These are phyloP conservation scores for Macrophomina pseudophaseolina DNA, from an alignment of 2,329 filamentous ascomycete genomes.

Conservation along the genomic window DNA sequence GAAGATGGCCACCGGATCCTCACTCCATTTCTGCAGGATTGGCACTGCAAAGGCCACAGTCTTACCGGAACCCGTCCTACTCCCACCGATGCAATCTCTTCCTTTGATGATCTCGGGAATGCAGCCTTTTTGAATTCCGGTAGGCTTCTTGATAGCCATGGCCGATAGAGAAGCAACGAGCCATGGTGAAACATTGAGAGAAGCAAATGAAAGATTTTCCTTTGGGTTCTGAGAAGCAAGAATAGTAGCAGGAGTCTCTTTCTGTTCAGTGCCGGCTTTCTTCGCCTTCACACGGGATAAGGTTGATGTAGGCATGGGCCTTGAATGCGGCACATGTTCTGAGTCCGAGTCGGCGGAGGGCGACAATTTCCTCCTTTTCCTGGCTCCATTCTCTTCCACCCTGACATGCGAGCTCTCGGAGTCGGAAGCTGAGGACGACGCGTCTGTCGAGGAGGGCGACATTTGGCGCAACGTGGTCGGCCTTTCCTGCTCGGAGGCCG, in stretches of 20 bases:
- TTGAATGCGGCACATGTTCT: conserved; percentile 29
- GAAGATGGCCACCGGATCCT: conserved; percentile 91
- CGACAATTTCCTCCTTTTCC: conserved; percentile 45
- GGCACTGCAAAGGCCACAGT: conserved; percentile 95
- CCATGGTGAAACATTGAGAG: conserved; percentile 80
- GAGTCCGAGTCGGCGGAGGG: conserved; percentile 28
- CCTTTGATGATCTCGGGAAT: conserved; percentile 93
- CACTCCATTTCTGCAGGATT: conserved; percentile 90
- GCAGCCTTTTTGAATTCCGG: conserved; percentile 88
- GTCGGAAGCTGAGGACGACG: conserved; percentile 22
- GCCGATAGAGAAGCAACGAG: conserved; percentile 77
- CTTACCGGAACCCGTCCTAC: conserved; percentile 94
- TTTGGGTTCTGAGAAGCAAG: conserved; percentile 28
- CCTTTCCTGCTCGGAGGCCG: background rate
- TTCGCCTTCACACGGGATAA: conserved; percentile 45
- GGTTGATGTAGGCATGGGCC: conserved; percentile 30
- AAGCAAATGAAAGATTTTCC: conserved; percentile 68
- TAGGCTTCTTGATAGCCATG: conserved; percentile 86
- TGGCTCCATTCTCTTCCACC: conserved; percentile 36
- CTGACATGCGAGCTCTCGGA: conserved; percentile 23
- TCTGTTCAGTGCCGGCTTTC: conserved; percentile 27
- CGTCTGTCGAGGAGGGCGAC: conserved; percentile 19
- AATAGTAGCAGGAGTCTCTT: conserved; percentile 24
- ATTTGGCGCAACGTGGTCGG: conserved; percentile 4
- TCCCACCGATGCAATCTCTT: conserved; percentile 92